These are phyloP conservation scores for Boletales sp. DNA, from an alignment of 768 basidiomycete species.

Conservation along the genomic window DNA sequence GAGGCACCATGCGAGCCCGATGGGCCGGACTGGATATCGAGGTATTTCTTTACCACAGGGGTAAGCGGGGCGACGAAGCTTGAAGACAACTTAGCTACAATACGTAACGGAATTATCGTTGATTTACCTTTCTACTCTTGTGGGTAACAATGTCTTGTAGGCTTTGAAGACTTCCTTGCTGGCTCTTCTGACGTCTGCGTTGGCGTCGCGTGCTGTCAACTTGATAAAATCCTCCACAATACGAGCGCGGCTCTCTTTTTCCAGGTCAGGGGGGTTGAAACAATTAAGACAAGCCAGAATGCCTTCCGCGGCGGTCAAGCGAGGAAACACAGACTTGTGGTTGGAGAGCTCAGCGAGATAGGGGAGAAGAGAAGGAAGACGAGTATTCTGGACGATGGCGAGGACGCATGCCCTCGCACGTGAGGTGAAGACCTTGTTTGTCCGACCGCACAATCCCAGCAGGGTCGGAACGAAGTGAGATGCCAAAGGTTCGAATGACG, in stretches of 20 bases:
- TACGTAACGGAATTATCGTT: background rate
- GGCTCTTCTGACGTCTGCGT: constrained; percentile 67
- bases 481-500: constrained; percentile 63
- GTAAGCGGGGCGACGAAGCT: constrained; percentile 75
- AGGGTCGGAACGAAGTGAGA: constrained; percentile 66
- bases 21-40: constrained; percentile 42
- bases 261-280: constrained; percentile 76
- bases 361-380: constrained; percentile 59
- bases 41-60: constrained; percentile 73
- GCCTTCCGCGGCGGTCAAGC: constrained; percentile 64
- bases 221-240: constrained; percentile 72
- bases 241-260: constrained; percentile 59
- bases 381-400: constrained; percentile 62
- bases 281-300: constrained; percentile 64
- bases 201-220: constrained; percentile 65
- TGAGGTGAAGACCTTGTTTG: constrained; percentile 74
- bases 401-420: constrained; percentile 62
- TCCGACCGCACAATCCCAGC: constrained; percentile 61
- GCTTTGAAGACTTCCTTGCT: constrained; percentile 72
- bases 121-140: constrained; percentile 60
- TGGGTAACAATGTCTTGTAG: constrained; percentile 68
- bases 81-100: constrained; percentile 7
- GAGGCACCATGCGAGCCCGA: background rate
- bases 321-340: constrained; percentile 66
- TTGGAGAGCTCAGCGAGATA: constrained; percentile 52